Base-by-base conservation (phyloP, 2,329 filamentous ascomycete species). In the Botrytis fabae region DNA sequence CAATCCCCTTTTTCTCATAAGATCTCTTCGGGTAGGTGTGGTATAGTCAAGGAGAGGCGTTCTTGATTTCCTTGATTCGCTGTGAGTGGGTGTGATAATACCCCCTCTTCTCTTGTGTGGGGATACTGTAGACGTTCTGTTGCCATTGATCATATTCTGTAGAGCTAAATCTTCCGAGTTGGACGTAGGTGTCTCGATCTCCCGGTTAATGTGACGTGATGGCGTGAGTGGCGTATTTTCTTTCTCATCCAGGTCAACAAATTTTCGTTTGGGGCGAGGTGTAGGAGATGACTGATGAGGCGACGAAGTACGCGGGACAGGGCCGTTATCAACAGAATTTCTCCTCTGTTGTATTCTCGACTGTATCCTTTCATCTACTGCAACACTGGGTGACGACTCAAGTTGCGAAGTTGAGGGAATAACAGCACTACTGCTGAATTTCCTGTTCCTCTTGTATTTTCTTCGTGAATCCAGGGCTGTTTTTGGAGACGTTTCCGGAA, bases 31-130 rank as follows among this genome's bases (percentile, higher is more conserved):
- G n/a, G 60, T 74, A 32, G 77, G 78, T 25, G 77, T 77, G 32
- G 63, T 66, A 25, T 78, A 73, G 62, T 79, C 75, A 16, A 79
- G 73, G 1, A 79, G 69, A 40, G 78, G 78, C 14, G 77, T 79
- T 71, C 54, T 69, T 28, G 73, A 48, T 32, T 66, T 73, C 22
- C 46, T 65, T 40, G 28, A 20, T 48, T 25, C 42, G 16, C 28
- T 71, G 25, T 63, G 71, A 38, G 65, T 63, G 22, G 71, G 65
- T 25, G 71, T 73, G 25, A 63, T 25, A 12, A 63, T 54, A 40
- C 71, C 51, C 14, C 42, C n/a, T 32, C 18, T 40, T 38, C 28
- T 51, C 40, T 64, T 60, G 42, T 70, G 32, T 69, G 57, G 65
- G 25, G 42, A 48, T 16, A 18, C 16, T 2, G 65, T 57, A 8